A percentile compares a stretch with the other conserved stretches of the same genome.
These are phyloP conservation scores for Candida easanensis DNA, from an alignment of 805 yeast species.

Conservation along the genomic window DNA sequence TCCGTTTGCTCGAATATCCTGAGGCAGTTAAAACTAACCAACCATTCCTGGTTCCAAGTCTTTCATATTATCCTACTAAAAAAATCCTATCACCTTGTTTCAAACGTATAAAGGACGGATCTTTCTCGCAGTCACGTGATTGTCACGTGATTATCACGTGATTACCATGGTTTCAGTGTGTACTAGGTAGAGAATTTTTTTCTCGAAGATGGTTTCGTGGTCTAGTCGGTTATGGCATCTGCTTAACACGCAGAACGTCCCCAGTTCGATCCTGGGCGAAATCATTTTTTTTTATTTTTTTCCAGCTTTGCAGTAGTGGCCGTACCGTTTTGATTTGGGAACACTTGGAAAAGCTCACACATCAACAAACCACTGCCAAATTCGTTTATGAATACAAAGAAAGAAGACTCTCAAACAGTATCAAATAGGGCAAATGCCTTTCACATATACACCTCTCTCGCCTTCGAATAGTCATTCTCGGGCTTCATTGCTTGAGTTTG, in stretches of 20 bases:
- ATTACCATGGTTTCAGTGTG: too few species aligned
- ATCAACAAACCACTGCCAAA: too few species aligned
- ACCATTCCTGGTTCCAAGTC: too few species aligned
- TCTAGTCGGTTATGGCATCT: constrained; percentile 99
- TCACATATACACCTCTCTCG: constrained; percentile 27
- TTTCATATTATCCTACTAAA: too few species aligned
- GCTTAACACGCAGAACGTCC: constrained; percentile 99
- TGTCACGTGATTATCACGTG: too few species aligned
- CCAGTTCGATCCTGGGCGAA: constrained; percentile 99
- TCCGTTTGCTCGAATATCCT: too few species aligned
- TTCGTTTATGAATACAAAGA: too few species aligned
- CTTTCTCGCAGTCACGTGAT: too few species aligned
- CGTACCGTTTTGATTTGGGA: neutral
- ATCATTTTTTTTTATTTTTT: constrained; percentile 46
- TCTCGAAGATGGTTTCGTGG: constrained; percentile 70
- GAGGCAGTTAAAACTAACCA: too few species aligned
- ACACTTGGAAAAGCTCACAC: neutral
- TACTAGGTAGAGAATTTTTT: too few species aligned
- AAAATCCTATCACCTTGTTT: too few species aligned
- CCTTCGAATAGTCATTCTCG: constrained; percentile 23
- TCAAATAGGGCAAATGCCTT: constrained; percentile 27
- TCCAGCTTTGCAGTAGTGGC: constrained; percentile 1
- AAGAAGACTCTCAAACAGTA: neutral
- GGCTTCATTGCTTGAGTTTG: constrained; percentile 57
- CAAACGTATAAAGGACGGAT: too few species aligned